Percentiles rank a stretch among this genome's conserved stretches.
These are phyloP conservation scores for Massarina eburnea DNA, from an alignment of 2,329 filamentous ascomycete genomes.

Conservation along the genomic window DNA sequence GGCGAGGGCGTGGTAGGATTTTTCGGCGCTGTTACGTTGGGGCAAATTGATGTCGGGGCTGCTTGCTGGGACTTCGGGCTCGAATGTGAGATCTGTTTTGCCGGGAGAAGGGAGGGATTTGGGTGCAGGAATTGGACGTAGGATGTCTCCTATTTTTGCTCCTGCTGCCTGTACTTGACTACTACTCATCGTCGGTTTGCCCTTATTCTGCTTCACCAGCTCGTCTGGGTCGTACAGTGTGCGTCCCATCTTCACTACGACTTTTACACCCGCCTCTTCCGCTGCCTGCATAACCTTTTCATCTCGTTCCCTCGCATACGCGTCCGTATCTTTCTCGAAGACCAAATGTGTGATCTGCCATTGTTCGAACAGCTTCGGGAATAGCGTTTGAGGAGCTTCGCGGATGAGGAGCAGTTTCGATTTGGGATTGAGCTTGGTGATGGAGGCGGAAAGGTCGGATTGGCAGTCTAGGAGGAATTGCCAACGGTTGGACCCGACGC, in stretches of 20 bases:
- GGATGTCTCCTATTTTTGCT: constrained; percentile 63
- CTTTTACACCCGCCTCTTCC: constrained; percentile 65
- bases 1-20: constrained; percentile 61
- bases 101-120: constrained; percentile 65
- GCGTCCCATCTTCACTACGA: constrained; percentile 65
- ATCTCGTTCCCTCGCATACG: constrained; percentile 69
- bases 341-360: constrained; percentile 77
- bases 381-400: constrained; percentile 69
- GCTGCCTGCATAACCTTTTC: constrained; percentile 61
- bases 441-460: constrained; percentile 66
- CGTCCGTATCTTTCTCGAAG: constrained; percentile 78
- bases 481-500: constrained; percentile 73
- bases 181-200: constrained; percentile 75
- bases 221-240: constrained; percentile 75
- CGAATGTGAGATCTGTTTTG: constrained; percentile 60
- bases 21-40: constrained; percentile 57
- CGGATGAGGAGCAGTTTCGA: constrained; percentile 72
- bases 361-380: constrained; percentile 71
- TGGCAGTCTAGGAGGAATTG: constrained; percentile 74
- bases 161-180: constrained; percentile 63
- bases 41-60: constrained; percentile 63
- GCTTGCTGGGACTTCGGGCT: constrained; percentile 55
- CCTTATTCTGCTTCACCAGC: constrained; percentile 64
- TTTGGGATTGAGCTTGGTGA: constrained; percentile 68
- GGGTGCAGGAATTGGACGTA: constrained; percentile 63